Evolutionary conservation across 2,329 filamentous ascomycete genomes (phyloP), one percentile per base, ranked within the genome.

Genomic region (Trichophyton benhamiae): DNA sequence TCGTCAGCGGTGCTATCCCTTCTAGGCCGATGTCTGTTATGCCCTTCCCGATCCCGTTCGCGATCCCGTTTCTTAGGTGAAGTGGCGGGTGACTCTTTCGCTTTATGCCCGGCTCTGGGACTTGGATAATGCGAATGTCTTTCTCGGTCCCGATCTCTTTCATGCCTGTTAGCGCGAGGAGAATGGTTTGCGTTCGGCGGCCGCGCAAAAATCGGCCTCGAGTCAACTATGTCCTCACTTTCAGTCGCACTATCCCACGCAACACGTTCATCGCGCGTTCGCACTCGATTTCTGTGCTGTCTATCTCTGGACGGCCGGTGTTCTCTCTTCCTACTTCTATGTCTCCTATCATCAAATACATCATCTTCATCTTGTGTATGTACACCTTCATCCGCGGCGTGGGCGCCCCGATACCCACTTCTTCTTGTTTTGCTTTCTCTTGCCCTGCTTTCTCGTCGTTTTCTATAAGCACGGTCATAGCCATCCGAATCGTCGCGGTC

Each of bases 61-160:
- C 70, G 67, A 63, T 72, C 71, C 25, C 66, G 65, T 62, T 68
- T 73, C 62, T 72, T 74, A 22, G 73, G 74, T 33, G 72, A 72
- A 11, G 70, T 68, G 61, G 69, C 69, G 20, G 73, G 72, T 1
- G 74, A 74, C 55, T 72, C 72, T 60, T 71, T 74, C 9, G 69
- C 68, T 64, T 71, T 73, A 4, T 67, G 65, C 63, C 63, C 64
- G 46, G 42, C 60, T 36, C 57, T 60, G 17, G 42, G 52, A 57
- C 33, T 41, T 27, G 25, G n/a, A 27, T 42, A 41, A 46, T 67
- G 42, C 36, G 44, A 42, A 41, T 44, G 53, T 27, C 46, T 60
- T 33, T 42, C 60, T 48, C 62, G n/a, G 64, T 65, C 60, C 62
- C 65, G 20, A 61, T 64, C 25, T 57, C 55, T 46, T 52, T 63